Evolutionary conservation across 257 asterid genomes (phyloP).

Genomic region (Primulina tabacum): DNA sequence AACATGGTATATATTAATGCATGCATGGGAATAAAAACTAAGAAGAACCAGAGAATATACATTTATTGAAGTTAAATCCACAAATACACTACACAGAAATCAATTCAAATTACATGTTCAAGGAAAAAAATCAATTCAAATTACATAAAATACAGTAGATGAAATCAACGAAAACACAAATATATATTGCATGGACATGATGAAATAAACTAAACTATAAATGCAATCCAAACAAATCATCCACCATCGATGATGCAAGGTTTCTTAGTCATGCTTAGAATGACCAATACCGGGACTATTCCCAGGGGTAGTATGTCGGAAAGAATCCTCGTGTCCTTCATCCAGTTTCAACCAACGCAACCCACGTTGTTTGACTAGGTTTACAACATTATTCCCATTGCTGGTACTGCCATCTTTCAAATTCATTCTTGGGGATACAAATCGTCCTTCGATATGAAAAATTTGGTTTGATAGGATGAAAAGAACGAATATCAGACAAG

Average conservation of each 20-base stretch:
- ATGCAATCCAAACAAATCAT: constrained; percentile 3
- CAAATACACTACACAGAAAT: neutral
- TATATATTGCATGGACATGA: neutral
- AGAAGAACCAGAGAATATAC: neutral
- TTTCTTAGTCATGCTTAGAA: constrained; percentile 45
- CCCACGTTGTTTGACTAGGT: constrained; percentile 7
- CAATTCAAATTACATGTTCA: constrained; percentile 3
- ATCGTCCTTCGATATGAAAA: constrained; percentile 38
- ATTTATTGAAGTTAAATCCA: neutral
- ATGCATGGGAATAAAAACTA: too few relatives aligned
- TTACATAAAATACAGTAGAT: neutral
- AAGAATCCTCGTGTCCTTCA: constrained; percentile 45
- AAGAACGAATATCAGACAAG: constrained; percentile 30
- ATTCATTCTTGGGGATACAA: constrained; percentile 4
- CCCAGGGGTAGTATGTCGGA: constrained; percentile 61
- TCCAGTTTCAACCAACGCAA: constrained; percentile 19
- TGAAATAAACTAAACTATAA: neutral
- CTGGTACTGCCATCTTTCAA: neutral
- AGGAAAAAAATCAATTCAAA: constrained; percentile 3
- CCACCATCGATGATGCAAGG: neutral
- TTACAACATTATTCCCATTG: neutral
- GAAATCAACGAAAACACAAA: constrained; percentile 16
- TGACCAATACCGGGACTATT: constrained; percentile 85
- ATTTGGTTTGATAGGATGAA: constrained; percentile 32
- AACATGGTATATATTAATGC: too few relatives aligned